A percentile compares a stretch with the other conserved stretches of the same genome.
These are phyloP conservation scores for Graphiopsis chlorocephala DNA, from an alignment of 2,329 filamentous ascomycete genomes.

Conservation along the genomic window DNA sequence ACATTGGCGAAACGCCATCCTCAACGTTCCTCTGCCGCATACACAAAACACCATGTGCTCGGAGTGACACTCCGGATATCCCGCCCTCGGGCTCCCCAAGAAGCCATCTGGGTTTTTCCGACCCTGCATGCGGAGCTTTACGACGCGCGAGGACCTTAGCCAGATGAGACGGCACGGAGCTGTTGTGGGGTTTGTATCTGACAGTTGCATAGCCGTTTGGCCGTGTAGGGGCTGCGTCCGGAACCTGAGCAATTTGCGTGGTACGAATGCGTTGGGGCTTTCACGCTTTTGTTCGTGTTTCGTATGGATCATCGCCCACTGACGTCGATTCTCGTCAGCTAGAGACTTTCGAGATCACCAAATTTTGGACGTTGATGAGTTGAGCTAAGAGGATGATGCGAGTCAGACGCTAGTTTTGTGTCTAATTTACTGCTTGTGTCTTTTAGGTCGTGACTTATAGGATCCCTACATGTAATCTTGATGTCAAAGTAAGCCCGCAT, in stretches of 20 bases:
- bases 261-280: background rate
- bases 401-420: background rate
- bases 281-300: background rate
- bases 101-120: background rate
- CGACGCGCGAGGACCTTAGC: too few species aligned
- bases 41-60: background rate
- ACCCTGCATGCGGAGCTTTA: background rate
- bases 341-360: background rate
- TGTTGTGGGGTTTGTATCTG: background rate
- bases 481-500: too few species aligned
- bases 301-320: background rate
- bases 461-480: too few species aligned
- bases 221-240: background rate
- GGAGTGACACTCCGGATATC: background rate
- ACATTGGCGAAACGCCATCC: background rate
- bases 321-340: background rate
- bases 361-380: background rate
- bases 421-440: background rate
- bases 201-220: background rate
- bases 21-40: background rate
- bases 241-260: background rate
- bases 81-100: background rate
- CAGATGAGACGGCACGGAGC: background rate
- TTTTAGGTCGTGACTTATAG: background rate
- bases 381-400: background rate